A percentile compares a stretch with the other conserved stretches of the same genome.
phyloP scores from a whole-genome alignment of 331 rosid genomes.

The Malus hybrid region DNA sequence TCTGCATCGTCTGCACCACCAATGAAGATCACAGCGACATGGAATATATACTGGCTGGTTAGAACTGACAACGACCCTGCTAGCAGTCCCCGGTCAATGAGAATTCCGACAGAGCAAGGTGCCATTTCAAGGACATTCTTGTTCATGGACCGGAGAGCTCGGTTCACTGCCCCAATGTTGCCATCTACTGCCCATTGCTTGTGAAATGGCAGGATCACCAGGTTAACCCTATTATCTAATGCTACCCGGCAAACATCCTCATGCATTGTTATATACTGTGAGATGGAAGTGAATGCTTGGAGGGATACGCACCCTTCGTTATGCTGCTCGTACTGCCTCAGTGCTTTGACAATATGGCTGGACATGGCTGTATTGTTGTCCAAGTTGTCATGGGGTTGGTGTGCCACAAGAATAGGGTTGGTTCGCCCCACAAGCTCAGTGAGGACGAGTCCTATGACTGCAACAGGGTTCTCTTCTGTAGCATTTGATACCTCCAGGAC shows the following conservation, averaged over 20 bases:
- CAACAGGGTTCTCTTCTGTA: conserved; percentile 32
- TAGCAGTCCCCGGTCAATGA: conserved; percentile 45
- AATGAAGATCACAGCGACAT: conserved; percentile 45
- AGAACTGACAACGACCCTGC: conserved; percentile 20
- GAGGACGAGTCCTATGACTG: conserved; percentile 37
- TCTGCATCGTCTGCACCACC: conserved; percentile 70
- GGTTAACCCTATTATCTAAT: conserved; percentile 29
- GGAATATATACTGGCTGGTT: conserved; percentile 7
- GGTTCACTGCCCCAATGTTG: conserved; percentile 14
- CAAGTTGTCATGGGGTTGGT: conserved; percentile 10
- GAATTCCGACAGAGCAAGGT: conserved; percentile 61
- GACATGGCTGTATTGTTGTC: background rate
- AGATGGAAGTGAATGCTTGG: conserved; percentile 48
- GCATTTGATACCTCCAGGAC: conserved; percentile 60
- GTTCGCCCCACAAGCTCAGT: conserved; percentile 47
- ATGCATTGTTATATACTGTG: conserved; percentile 28
- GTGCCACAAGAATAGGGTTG: conserved; percentile 46
- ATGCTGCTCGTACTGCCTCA: conserved; percentile 28
- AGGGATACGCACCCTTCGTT: conserved; percentile 29
- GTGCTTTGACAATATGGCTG: conserved; percentile 32
- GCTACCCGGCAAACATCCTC: conserved; percentile 40
- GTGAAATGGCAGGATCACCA: conserved; percentile 59
- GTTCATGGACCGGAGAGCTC: conserved; percentile 34
- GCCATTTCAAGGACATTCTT: conserved; percentile 37
- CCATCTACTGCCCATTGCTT: conserved; percentile 63